phyloP scores from a whole-genome alignment of 108 stramenopile species.

The Fragilaria radians region DNA sequence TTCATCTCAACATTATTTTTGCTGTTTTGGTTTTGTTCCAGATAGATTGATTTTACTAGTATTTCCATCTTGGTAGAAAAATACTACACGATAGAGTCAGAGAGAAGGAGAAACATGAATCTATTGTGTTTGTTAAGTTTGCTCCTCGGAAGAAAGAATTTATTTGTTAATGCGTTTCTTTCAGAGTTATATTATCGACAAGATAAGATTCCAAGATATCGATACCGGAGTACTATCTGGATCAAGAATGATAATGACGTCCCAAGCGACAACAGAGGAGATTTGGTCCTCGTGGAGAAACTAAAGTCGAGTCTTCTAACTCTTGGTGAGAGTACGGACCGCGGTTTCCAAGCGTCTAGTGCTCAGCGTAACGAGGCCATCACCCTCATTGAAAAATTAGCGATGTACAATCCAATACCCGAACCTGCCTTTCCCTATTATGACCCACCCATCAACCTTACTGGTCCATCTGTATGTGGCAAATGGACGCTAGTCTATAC shows the following conservation, averaged over 20 bases:
- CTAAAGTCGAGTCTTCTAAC: not conserved
- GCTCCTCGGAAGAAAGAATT: no score
- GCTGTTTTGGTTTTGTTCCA: not conserved
- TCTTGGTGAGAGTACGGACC: conserved; percentile 20
- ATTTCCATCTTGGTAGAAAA: no score
- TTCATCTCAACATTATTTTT: not conserved
- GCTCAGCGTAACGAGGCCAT: conserved; percentile 27
- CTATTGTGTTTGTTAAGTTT: no score
- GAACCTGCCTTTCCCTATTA: conserved; percentile 64
- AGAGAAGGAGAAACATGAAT: no score
- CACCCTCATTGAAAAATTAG: conserved; percentile 33
- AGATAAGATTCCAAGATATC: no score
- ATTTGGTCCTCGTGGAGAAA: not conserved
- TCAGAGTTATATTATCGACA: no score
- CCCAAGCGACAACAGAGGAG: conserved; percentile 1
- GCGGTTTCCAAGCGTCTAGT: conserved; percentile 45
- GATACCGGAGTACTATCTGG: no score
- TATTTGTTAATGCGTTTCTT: no score
- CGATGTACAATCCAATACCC: conserved; percentile 32
- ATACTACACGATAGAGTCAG: no score
- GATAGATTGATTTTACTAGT: no score
- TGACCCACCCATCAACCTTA: not conserved
- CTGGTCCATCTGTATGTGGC: conserved; percentile 24
- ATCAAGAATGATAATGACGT: no score
- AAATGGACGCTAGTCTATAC: conserved; percentile 82